Evolutionary conservation across 306 rosid species (phyloP).

Genomic region (Dicorynia guianensis): DNA sequence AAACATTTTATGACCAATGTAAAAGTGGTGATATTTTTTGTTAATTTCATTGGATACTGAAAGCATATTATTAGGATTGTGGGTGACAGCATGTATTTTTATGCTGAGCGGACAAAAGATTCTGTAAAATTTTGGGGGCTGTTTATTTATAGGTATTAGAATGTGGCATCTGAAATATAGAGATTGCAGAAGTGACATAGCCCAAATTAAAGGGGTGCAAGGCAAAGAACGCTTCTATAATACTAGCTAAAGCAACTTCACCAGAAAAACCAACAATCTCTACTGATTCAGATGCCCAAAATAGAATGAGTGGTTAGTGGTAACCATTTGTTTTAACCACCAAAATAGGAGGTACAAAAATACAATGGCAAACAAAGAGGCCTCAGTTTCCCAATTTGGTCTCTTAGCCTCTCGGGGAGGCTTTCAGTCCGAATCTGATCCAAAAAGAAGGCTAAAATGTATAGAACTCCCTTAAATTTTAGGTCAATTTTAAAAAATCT

Average conservation of each 20-base stretch:
- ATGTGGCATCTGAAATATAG: slow-evolving; percentile 2
- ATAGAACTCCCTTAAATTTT: no score
- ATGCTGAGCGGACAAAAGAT: background rate
- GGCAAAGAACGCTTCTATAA: slow-evolving; percentile 23
- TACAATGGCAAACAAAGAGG: slow-evolving; percentile 27
- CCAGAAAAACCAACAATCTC: slow-evolving; percentile 31
- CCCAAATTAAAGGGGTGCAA: background rate
- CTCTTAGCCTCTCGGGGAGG: slow-evolving; percentile 55
- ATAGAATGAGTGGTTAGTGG: slow-evolving; percentile 19
- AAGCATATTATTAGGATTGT: background rate
- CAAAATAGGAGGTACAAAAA: slow-evolving; percentile 41
- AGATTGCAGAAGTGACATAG: slow-evolving; percentile 29
- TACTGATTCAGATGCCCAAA: slow-evolving; percentile 38
- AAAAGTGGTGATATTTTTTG: background rate
- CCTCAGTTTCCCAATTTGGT: slow-evolving; percentile 29
- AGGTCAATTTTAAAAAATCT: no score
- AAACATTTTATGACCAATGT: background rate
- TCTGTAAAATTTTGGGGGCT: background rate
- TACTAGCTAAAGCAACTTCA: slow-evolving; percentile 32
- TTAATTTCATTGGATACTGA: slow-evolving; percentile 13
- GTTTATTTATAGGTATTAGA: slow-evolving; percentile 23
- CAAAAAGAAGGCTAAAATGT: no score
- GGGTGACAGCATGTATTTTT: background rate
- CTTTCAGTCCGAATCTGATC: slow-evolving; percentile 7
- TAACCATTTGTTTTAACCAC: slow-evolving; percentile 27